Evolutionary conservation across 768 basidiomycete species (phyloP).

Genomic region (Tylopilus balloui): DNA sequence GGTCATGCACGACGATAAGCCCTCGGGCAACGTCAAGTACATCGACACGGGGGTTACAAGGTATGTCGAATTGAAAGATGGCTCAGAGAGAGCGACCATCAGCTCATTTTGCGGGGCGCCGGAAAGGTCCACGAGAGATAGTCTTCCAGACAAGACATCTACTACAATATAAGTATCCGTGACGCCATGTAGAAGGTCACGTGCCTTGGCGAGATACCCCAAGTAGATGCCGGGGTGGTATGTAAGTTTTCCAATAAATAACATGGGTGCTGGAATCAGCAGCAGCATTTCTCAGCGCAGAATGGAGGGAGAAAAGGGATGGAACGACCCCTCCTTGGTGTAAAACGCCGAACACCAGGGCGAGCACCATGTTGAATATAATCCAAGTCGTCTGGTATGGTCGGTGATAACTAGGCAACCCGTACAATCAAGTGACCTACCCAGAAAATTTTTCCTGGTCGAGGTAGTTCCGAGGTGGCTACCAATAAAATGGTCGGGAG

Average conservation of each 20-base stretch:
- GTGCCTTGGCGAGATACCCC: constrained; percentile 25
- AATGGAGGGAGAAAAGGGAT: constrained; percentile 34
- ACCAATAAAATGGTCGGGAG: constrained; percentile 31
- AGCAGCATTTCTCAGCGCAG: constrained; percentile 10
- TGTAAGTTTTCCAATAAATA: constrained; percentile 40
- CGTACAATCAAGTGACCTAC: constrained; percentile 15
- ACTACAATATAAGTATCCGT: not conserved
- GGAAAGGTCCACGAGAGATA: constrained; percentile 28
- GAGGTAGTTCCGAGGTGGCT: constrained; percentile 24
- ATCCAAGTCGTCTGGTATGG: constrained; percentile 26
- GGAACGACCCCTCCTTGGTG: constrained; percentile 42
- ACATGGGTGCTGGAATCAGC: constrained; percentile 12
- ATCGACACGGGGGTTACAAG: constrained; percentile 33
- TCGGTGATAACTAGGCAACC: not conserved
- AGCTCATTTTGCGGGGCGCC: constrained; percentile 23
- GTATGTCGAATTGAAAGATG: constrained; percentile 12
- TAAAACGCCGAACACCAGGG: constrained; percentile 34
- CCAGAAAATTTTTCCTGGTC: constrained; percentile 31
- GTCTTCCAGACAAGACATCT: constrained; percentile 25
- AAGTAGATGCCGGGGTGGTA: constrained; percentile 37
- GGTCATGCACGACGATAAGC: constrained; percentile 22
- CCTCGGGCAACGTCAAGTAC: constrained; percentile 14
- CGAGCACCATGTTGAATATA: constrained; percentile 26
- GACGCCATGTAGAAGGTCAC: not conserved
- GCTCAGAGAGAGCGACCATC: constrained; percentile 12